Evolutionary conservation across 1,284 basidiomycete species (phyloP).

Genomic region (Trametes pubescens): DNA sequence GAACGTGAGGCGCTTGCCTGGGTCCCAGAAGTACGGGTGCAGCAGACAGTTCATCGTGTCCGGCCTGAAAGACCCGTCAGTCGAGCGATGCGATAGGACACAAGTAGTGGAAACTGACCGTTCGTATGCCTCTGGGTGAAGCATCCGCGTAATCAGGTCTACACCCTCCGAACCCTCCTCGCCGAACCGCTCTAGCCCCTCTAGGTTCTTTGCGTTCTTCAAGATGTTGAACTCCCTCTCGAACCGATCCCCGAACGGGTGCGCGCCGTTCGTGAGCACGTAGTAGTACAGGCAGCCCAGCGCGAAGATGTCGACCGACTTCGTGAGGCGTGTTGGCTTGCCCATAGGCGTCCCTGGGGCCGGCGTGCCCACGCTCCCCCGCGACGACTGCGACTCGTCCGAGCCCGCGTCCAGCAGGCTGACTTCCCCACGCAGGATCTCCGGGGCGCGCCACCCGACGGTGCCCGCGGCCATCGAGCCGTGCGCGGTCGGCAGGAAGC

Average conservation of each 20-base stretch:
- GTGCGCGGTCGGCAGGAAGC: constrained; percentile 84
- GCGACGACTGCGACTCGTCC: constrained; percentile 70
- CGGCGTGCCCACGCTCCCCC: constrained; percentile 68
- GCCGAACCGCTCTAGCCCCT: constrained; percentile 80
- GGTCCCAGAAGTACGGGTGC: constrained; percentile 98
- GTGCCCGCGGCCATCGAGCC: constrained; percentile 91
- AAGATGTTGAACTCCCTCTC: constrained; percentile 93
- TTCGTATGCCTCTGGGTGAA: constrained; percentile 75
- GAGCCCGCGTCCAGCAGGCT: constrained; percentile 80
- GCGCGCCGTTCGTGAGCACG: constrained; percentile 85
- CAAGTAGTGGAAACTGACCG: constrained; percentile 57
- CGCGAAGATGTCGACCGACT: constrained; percentile 94
- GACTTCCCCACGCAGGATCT: constrained; percentile 91
- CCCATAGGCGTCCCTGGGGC: constrained; percentile 48
- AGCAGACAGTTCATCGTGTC: constrained; percentile 86
- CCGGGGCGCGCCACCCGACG: constrained; percentile 94
- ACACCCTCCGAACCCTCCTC: constrained; percentile 91
- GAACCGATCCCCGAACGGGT: constrained; percentile 92
- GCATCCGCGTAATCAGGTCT: constrained; percentile 80
- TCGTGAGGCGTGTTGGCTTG: constrained; percentile 79
- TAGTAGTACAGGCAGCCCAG: constrained; percentile 95
- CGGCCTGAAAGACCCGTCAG: constrained; percentile 61
- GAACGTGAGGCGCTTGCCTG: constrained; percentile 87
- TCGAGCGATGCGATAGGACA: neutral
- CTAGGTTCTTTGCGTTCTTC: constrained; percentile 77